Conservation (phyloP, 2,329 filamentous ascomycete genomes). For the Didymella pomorum region DNA sequence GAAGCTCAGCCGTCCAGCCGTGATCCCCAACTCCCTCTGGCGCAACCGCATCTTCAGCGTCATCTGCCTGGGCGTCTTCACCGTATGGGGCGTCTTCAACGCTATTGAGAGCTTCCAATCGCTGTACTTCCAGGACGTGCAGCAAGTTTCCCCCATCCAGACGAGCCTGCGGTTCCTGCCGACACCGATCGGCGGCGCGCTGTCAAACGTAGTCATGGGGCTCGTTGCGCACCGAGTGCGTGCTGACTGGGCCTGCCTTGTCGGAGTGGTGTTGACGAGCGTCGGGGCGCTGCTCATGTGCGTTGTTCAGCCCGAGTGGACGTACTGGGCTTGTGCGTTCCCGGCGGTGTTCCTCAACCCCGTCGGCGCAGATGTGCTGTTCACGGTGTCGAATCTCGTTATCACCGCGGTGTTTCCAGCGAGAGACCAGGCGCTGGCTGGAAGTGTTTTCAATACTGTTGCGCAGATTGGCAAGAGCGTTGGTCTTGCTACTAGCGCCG, state of each 20-base stretch:
- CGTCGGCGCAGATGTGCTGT: slow-evolving; percentile 55
- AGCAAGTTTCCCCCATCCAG: slow-evolving; percentile 45
- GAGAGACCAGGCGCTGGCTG: slow-evolving; percentile 54
- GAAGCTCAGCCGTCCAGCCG: slow-evolving; percentile 56
- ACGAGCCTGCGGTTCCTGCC: slow-evolving; percentile 56
- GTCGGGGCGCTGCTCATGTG: slow-evolving; percentile 57
- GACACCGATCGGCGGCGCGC: slow-evolving; percentile 49
- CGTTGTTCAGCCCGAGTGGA: slow-evolving; percentile 54
- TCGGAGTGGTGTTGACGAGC: slow-evolving; percentile 36
- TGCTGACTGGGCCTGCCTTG: slow-evolving; percentile 54
- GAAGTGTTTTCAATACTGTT: slow-evolving; percentile 57
- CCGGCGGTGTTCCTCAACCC: slow-evolving; percentile 55
- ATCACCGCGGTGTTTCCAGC: slow-evolving; percentile 54
- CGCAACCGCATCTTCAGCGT: slow-evolving; percentile 63
- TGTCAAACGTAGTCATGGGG: slow-evolving; percentile 57
- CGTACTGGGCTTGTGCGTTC: slow-evolving; percentile 59
- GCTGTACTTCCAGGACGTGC: slow-evolving; percentile 56
- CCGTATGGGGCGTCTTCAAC: slow-evolving; percentile 50
- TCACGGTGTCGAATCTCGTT: slow-evolving; percentile 55
- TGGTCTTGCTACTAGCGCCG: slow-evolving; percentile 50
- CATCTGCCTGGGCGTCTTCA: slow-evolving; percentile 59
- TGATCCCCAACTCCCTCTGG: slow-evolving; percentile 71
- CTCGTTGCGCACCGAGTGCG: slow-evolving; percentile 56
- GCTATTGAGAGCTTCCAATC: slow-evolving; percentile 51
- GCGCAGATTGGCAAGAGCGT: slow-evolving; percentile 55